Evolutionary conservation across 164 flowering plant species (phyloP).

Genomic region (Sextonia rubra): DNA sequence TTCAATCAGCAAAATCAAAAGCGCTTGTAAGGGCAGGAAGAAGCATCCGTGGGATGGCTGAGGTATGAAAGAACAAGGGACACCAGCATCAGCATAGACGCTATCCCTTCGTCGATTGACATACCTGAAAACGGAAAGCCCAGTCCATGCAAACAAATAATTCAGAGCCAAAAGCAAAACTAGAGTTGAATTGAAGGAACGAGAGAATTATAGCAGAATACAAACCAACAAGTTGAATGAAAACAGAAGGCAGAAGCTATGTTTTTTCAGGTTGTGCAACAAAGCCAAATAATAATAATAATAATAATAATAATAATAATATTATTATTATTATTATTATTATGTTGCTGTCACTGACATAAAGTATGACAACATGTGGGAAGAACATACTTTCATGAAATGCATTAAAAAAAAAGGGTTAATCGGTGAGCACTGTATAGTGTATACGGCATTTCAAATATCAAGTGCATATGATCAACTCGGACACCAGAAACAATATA

Average conservation of each 20-base stretch:
- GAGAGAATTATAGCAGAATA: no score
- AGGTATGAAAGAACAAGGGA: slow-evolving; percentile 37
- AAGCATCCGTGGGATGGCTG: background rate
- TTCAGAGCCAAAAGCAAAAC: background rate
- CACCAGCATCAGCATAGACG: slow-evolving; percentile 51
- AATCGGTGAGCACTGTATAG: no score
- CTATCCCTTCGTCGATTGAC: slow-evolving; percentile 55
- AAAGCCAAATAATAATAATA: background rate
- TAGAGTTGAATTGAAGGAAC: background rate
- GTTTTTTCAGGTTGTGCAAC: no score
- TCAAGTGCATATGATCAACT: no score
- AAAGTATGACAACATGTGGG: no score
- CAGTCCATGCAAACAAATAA: background rate
- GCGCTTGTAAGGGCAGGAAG: background rate
- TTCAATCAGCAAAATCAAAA: background rate
- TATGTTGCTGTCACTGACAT: no score
- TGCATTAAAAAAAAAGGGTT: no score
- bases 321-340: no score
- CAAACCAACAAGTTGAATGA: background rate
- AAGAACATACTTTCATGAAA: no score
- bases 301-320: no score
- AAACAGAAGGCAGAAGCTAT: background rate
- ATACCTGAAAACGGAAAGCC: slow-evolving; percentile 33
- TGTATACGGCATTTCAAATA: no score
- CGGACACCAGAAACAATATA: no score